Conservation (phyloP, 2,329 filamentous ascomycete species). For the Geosmithia flava region DNA sequence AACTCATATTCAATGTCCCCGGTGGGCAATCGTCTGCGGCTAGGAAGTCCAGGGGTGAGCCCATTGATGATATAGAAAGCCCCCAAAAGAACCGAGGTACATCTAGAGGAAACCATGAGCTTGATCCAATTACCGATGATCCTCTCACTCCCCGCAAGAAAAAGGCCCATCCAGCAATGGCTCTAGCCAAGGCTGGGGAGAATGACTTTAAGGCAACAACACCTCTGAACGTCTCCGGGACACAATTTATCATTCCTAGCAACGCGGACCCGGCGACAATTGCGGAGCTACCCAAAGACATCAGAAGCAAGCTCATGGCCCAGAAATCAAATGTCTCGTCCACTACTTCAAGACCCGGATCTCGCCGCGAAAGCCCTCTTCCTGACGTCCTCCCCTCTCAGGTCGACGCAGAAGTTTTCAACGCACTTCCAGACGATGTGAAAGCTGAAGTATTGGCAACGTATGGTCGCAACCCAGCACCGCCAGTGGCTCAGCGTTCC, state of each 20-base stretch:
- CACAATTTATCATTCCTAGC: conserved; percentile 81
- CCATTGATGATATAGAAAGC: conserved; percentile 36
- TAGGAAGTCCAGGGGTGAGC: conserved; percentile 26
- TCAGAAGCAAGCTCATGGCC: conserved; percentile 60
- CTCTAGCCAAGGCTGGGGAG: conserved; percentile 34
- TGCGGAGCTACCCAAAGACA: conserved; percentile 72
- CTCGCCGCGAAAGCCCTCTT: conserved; percentile 26
- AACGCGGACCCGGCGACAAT: conserved; percentile 75
- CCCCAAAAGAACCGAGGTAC: conserved; percentile 17
- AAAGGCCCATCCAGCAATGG: conserved; percentile 39
- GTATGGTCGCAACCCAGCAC: conserved; percentile 36
- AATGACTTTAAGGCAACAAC: conserved; percentile 44
- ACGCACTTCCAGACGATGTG: conserved; percentile 74
- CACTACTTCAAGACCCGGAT: conserved; percentile 15
- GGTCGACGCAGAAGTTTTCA: conserved; percentile 73
- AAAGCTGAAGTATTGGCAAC: conserved; percentile 70
- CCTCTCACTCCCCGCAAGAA: conserved; percentile 39
- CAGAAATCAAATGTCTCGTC: conserved; percentile 27
- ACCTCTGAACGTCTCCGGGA: conserved; percentile 68
- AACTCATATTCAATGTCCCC: conserved; percentile 57
- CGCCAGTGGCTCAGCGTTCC: conserved; percentile 31
- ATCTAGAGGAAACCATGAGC: conserved; percentile 15
- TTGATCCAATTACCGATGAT: conserved; percentile 44
- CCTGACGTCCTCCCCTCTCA: conserved; percentile 53
- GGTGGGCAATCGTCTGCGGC: conserved; percentile 18